Conservation (phyloP, 2,329 filamentous ascomycete species). For the Orbilia brochopaga region DNA sequence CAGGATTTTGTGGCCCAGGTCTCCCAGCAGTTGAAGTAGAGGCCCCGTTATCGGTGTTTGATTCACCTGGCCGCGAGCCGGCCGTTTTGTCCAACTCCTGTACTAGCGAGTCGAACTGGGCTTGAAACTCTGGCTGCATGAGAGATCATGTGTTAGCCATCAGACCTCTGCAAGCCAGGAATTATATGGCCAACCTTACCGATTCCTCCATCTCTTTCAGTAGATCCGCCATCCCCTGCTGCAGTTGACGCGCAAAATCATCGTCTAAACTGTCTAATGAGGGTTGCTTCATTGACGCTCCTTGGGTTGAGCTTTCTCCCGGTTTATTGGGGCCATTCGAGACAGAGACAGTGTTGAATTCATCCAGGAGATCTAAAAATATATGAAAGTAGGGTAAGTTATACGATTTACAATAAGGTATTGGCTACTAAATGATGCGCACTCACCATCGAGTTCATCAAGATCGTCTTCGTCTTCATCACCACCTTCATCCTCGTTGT, state of each 20-base stretch:
- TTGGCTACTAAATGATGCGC: neutral
- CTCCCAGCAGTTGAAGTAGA: conserved; percentile 50
- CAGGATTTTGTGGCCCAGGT: conserved; percentile 52
- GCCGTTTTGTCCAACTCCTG: conserved; percentile 69
- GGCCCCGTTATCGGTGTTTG: conserved; percentile 52
- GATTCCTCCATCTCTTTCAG: conserved; percentile 73
- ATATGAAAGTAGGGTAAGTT: neutral
- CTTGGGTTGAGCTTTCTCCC: conserved; percentile 37
- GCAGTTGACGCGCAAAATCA: conserved; percentile 83
- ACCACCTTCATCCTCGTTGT: conserved; percentile 67
- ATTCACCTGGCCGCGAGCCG: conserved; percentile 55
- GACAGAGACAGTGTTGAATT: conserved; percentile 65
- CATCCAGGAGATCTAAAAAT: conserved; percentile 80
- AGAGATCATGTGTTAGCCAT: conserved; percentile 13
- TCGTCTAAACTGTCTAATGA: conserved; percentile 66
- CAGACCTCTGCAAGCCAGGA: neutral
- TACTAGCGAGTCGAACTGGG: conserved; percentile 78
- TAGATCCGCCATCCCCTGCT: conserved; percentile 85
- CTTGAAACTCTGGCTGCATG: conserved; percentile 69
- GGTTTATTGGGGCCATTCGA: conserved; percentile 16
- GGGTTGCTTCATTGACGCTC: conserved; percentile 56
- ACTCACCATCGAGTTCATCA: conserved; percentile 84
- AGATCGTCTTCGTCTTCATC: conserved; percentile 93
- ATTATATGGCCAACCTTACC: conserved; percentile 58
- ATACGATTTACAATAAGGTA: conserved; percentile 16